Conservation (phyloP, 202 grass and related monocot genomes). For the Dendrocalamus latiflorus region DNA sequence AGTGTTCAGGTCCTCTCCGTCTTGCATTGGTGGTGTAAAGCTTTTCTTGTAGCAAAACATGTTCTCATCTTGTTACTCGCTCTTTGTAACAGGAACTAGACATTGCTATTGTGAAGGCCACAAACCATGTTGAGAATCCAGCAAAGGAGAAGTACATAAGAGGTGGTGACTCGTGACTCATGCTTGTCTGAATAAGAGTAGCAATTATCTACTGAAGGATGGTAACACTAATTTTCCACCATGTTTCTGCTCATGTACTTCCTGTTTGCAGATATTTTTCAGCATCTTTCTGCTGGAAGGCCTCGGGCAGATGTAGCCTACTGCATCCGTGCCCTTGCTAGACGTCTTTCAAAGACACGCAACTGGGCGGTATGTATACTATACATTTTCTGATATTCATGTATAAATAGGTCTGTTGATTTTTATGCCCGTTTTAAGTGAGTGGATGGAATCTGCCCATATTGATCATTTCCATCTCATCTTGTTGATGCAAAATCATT, state of each 20-base stretch:
- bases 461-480: neutral
- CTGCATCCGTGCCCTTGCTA: slow-evolving; percentile 92
- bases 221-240: neutral
- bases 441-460: neutral
- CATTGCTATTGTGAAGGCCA: slow-evolving; percentile 91
- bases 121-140: slow-evolving; percentile 73
- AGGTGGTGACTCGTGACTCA: slow-evolving; percentile 44
- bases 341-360: slow-evolving; percentile 86
- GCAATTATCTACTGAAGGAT: neutral
- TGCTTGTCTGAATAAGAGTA: neutral
- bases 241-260: slow-evolving; percentile 1
- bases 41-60: neutral
- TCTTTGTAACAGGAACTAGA: slow-evolving; percentile 65
- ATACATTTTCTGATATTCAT: neutral
- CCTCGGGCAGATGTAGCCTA: slow-evolving; percentile 85
- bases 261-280: slow-evolving; percentile 69
- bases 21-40: neutral
- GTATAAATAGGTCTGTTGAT: neutral
- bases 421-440: neutral
- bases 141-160: slow-evolving; percentile 89
- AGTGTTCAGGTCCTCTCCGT: neutral
- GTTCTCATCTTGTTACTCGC: neutral
- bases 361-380: slow-evolving; percentile 79
- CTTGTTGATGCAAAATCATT: neutral
- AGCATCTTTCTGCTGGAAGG: slow-evolving; percentile 70